phyloP scores from a whole-genome alignment of 371 early-diverging fungal species.

The Chytridium lagenaria region DNA sequence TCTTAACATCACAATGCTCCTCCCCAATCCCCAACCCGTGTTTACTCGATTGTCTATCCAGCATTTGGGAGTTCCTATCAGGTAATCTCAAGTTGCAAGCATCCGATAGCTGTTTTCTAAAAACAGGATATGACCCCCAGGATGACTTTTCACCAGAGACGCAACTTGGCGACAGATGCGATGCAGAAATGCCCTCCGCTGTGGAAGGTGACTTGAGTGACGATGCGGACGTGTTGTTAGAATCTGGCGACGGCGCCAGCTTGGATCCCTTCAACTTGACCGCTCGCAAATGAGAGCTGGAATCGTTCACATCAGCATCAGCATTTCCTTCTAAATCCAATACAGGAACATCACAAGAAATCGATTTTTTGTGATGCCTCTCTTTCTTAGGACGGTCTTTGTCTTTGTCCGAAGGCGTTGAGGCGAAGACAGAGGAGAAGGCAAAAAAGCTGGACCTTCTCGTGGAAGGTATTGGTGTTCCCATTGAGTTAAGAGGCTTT shows the following conservation, averaged over 20 bases:
- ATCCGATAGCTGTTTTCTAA: constrained; percentile 7
- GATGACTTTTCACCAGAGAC: neutral
- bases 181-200: neutral
- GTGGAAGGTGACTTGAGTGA: too few species aligned
- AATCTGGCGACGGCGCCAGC: neutral
- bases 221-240: neutral
- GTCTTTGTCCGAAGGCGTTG: neutral
- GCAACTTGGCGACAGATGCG: neutral
- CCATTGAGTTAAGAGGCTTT: neutral
- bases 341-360: constrained; percentile 10
- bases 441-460: constrained; percentile 10
- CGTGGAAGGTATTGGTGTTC: neutral
- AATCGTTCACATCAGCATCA: neutral
- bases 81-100: neutral
- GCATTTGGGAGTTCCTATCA: neutral
- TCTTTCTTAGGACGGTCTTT: neutral
- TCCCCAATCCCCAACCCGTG: neutral
- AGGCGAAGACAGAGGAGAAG: constrained; percentile 16
- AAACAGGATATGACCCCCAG: constrained; percentile 1
- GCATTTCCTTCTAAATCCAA: neutral
- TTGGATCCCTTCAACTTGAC: neutral
- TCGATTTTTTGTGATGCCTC: constrained; percentile 7
- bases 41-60: neutral
- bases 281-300: neutral
- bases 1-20: too few species aligned